Conservation (phyloP, 73 alveolate genomes). For the Tetrahymena borealis region DNA sequence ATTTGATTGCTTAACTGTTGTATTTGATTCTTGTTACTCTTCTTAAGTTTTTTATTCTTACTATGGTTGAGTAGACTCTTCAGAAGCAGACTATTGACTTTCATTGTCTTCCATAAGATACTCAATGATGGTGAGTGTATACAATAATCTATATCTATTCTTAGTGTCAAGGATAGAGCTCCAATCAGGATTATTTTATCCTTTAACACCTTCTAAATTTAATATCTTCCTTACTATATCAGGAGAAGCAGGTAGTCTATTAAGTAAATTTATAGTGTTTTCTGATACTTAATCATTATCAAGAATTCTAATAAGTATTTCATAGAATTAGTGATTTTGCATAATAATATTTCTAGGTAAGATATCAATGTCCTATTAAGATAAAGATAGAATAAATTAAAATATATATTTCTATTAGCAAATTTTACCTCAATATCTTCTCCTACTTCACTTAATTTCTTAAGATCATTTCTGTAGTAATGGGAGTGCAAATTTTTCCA, state of each 20-base stretch:
- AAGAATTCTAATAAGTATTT: background rate
- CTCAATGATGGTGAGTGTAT: background rate
- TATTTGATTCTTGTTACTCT: background rate
- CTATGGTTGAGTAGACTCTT: background rate
- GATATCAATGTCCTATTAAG: background rate
- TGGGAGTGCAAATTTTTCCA: background rate
- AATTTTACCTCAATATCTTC: background rate
- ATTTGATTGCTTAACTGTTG: no score
- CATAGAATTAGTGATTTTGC: background rate
- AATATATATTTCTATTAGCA: background rate
- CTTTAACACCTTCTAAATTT: background rate
- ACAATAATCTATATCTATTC: background rate
- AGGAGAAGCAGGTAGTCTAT: background rate
- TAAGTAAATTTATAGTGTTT: background rate
- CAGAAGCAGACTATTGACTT: background rate
- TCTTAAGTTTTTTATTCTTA: background rate
- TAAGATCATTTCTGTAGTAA: background rate
- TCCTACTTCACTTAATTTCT: background rate
- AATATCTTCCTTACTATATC: background rate
- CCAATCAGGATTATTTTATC: background rate
- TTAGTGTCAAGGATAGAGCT: background rate
- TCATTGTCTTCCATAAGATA: background rate
- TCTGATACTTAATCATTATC: background rate
- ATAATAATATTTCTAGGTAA: background rate
- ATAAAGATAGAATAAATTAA: background rate